Base-by-base conservation (phyloP, 441 rosid genomes). In the Flueggea neowawraea region DNA sequence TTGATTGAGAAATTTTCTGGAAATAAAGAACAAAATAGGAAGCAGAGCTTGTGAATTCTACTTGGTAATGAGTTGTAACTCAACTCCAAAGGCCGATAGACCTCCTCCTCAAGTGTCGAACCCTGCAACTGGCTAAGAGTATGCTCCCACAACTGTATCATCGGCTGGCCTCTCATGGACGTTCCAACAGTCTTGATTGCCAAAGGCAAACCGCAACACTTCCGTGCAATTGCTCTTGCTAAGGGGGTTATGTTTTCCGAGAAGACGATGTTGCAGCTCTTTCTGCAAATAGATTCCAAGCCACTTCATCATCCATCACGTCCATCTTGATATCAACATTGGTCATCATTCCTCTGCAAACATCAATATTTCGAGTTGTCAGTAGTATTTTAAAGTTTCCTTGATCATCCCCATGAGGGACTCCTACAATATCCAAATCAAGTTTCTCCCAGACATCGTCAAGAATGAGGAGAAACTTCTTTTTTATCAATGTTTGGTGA, bases 401-500 rank as follows among this genome's bases (percentile, higher is more conserved):
- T 33, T 63, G 69, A 15, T 61, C 69, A 52, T 61, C 64, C 2
- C 45, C 55, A 11, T 66, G 70, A 10, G 84, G 81, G 11, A 80
- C 16, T 2, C 84, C 83, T 54, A 80, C 60, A 43, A 50, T 33
- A 64, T 78, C 66, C 74, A 82, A 65, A 62, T 78, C 74, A 56
- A 77, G 66, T 53, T 60, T 48, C 67, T 77, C 74, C 84, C 83
- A 82, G 15, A 80, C 79, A 71, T 75, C 87, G 72, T 79, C 84
- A 13, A 78, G 69, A 62, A 78, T 76, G 55, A 82, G 80, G 41
- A 79, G 80, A 69, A 79, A 76, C 49, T 51, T 66, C 45, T 52
- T 59, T 60, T 60, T 65, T 58, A 57, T 61, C 67, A 78, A 75
- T 62, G 67, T 68, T 61, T 55, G 16, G 49, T 39, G 48, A 28